A percentile compares a stretch with the other conserved stretches of the same genome.
These are phyloP conservation scores for Hirsutella rhossiliensis DNA, from an alignment of 2,329 filamentous ascomycete genomes.

Conservation along the genomic window DNA sequence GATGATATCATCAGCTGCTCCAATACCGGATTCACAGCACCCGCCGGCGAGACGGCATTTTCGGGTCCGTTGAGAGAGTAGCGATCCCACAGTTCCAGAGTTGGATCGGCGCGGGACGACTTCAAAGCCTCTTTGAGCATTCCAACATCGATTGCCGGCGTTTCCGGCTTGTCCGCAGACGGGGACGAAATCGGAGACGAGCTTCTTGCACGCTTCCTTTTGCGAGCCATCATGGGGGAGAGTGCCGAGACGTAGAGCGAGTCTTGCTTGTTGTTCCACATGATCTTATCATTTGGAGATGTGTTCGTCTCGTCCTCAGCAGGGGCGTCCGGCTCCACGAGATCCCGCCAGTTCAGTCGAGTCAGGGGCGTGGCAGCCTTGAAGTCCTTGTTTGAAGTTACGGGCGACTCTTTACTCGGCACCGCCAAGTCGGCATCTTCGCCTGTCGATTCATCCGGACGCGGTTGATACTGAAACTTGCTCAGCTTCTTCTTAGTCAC, in stretches of 20 bases:
- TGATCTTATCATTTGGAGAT: slow-evolving; percentile 49
- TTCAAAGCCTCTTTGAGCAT: slow-evolving; percentile 46
- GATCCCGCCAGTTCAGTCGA: slow-evolving; percentile 44
- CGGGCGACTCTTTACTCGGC: background rate
- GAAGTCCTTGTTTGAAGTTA: slow-evolving; percentile 10
- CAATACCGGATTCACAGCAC: slow-evolving; percentile 43
- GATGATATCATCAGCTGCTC: slow-evolving; percentile 59
- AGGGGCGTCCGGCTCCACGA: slow-evolving; percentile 34
- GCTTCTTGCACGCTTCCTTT: slow-evolving; percentile 57
- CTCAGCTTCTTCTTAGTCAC: slow-evolving; percentile 49
- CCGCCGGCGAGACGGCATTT: slow-evolving; percentile 29
- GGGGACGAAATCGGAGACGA: slow-evolving; percentile 65
- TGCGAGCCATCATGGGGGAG: slow-evolving; percentile 36
- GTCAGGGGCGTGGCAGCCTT: slow-evolving; percentile 32
- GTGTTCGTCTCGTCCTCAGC: slow-evolving; percentile 31
- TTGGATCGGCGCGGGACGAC: slow-evolving; percentile 60
- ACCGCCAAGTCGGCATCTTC: slow-evolving; percentile 3
- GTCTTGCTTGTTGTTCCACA: slow-evolving; percentile 44
- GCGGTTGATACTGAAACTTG: slow-evolving; percentile 34
- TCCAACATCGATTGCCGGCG: slow-evolving; percentile 43
- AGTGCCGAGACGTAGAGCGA: slow-evolving; percentile 25
- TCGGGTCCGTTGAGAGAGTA: slow-evolving; percentile 41
- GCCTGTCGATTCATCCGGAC: slow-evolving; percentile 7
- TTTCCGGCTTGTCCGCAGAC: slow-evolving; percentile 29
- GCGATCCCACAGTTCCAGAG: slow-evolving; percentile 65